Conservation (phyloP, 768 basidiomycete genomes). For the Rhodotorula diobovata region DNA sequence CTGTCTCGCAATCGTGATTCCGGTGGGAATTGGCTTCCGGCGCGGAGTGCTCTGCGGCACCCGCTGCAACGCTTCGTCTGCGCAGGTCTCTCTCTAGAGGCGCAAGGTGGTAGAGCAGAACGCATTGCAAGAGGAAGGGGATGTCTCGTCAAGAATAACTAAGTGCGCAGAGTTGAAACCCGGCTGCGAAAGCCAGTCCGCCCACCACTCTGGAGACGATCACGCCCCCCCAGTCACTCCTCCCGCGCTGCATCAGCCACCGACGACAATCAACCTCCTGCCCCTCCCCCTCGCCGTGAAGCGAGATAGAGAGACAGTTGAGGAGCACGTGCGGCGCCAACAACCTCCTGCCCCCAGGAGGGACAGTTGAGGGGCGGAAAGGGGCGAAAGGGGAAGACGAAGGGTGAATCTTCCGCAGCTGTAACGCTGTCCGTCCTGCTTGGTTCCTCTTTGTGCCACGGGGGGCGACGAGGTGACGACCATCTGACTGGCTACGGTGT, state of each 20-base stretch:
- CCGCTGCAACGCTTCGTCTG: no score
- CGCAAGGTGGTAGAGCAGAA: no score
- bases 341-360: no score
- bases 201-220: neutral
- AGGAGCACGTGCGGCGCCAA: no score
- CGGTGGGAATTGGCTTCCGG: no score
- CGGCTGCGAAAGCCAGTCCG: neutral
- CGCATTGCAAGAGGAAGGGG: neutral
- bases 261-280: no score
- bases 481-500: conserved; percentile 2
- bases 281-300: no score
- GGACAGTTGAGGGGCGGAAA: neutral
- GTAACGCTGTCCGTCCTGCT: conserved; percentile 1
- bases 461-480: neutral
- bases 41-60: no score
- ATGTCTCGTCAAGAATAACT: neutral
- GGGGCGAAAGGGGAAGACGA: neutral
- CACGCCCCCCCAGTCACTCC: no score
- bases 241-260: no score
- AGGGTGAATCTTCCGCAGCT: neutral
- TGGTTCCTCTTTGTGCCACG: conserved; percentile 2
- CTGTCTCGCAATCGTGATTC: no score
- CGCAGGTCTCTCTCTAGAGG: neutral
- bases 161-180: neutral
- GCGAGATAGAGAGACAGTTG: no score